Conservation (phyloP, 2,329 filamentous ascomycete species). For the Magnaporthiopsis incrustans region DNA sequence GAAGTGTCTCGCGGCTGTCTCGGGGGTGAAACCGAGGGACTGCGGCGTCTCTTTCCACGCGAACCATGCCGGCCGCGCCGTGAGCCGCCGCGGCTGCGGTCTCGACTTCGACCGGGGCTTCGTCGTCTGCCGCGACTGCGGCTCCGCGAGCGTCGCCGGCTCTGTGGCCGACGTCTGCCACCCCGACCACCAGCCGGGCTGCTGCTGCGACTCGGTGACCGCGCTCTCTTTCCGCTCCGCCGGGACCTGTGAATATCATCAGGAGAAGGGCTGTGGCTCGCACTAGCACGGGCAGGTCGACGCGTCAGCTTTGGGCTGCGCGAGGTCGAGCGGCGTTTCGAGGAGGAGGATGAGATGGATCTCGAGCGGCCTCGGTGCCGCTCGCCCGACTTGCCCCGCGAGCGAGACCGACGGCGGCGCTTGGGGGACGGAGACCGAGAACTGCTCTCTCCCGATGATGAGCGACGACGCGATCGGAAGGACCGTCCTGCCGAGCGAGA, state of each 20-base stretch:
- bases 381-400: slow-evolving; percentile 37
- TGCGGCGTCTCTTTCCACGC: slow-evolving; percentile 31
- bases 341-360: slow-evolving; percentile 30
- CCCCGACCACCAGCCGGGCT: not conserved
- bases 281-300: not conserved
- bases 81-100: slow-evolving; percentile 9
- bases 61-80: slow-evolving; percentile 2
- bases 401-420: slow-evolving; percentile 41
- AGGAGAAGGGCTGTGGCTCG: slow-evolving; percentile 16
- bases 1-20: slow-evolving; percentile 38
- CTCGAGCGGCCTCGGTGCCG: slow-evolving; percentile 31
- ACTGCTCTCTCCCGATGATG: slow-evolving; percentile 21
- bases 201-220: slow-evolving; percentile 13
- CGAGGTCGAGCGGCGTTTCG: slow-evolving; percentile 27
- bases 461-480: slow-evolving; percentile 17
- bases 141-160: slow-evolving; percentile 1
- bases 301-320: slow-evolving; percentile 22
- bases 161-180: slow-evolving; percentile 2
- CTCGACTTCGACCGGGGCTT: slow-evolving; percentile 11
- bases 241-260: slow-evolving; percentile 9
- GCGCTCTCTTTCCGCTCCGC: slow-evolving; percentile 9
- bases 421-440: slow-evolving; percentile 36
- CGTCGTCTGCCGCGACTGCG: slow-evolving; percentile 13
- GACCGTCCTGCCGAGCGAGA: slow-evolving; percentile 28
- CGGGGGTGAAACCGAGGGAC: slow-evolving; percentile 41